Evolutionary conservation across 768 basidiomycete species (phyloP).

Genomic region (Epithele typhae): DNA sequence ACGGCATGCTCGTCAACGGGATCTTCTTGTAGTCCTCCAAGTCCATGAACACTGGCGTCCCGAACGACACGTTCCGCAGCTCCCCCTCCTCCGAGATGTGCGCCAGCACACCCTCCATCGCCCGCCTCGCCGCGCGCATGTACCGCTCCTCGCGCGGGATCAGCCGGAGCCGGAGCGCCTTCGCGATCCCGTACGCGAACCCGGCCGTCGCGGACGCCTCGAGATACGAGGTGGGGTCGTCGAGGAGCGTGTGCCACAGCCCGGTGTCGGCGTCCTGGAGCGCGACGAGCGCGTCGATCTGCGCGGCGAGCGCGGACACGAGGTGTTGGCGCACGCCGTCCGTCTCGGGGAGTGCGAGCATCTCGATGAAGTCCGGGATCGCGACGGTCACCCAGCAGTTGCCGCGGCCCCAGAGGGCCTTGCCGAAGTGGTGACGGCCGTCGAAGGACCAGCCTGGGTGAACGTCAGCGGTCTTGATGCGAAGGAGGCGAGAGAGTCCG

Average conservation of each 20-base stretch:
- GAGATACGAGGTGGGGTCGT: constrained; percentile 46
- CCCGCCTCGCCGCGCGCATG: constrained; percentile 32
- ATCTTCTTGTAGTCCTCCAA: constrained; percentile 46
- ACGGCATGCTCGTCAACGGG: constrained; percentile 54
- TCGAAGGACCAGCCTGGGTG: constrained; percentile 40
- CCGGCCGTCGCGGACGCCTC: constrained; percentile 47
- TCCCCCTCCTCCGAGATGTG: constrained; percentile 45
- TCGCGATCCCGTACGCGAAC: constrained; percentile 45
- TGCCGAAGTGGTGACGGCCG: constrained; percentile 42
- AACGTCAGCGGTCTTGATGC: background rate
- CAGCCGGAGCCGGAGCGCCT: constrained; percentile 38
- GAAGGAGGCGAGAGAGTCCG: background rate
- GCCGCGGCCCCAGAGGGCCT: constrained; percentile 49
- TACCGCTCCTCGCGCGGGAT: constrained; percentile 39
- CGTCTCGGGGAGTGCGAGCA: constrained; percentile 34
- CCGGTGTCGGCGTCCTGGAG: constrained; percentile 42
- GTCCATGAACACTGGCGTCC: constrained; percentile 47
- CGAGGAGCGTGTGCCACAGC: constrained; percentile 52
- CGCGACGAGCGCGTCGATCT: constrained; percentile 44
- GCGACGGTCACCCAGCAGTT: constrained; percentile 51
- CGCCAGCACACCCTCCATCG: constrained; percentile 38
- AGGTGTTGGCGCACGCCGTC: constrained; percentile 43
- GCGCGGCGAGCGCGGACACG: constrained; percentile 36
- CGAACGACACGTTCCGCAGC: constrained; percentile 45
- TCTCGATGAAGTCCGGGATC: constrained; percentile 45